Base-by-base conservation (phyloP, 2,329 filamentous ascomycete species). In the Xylariaceae sp. region DNA sequence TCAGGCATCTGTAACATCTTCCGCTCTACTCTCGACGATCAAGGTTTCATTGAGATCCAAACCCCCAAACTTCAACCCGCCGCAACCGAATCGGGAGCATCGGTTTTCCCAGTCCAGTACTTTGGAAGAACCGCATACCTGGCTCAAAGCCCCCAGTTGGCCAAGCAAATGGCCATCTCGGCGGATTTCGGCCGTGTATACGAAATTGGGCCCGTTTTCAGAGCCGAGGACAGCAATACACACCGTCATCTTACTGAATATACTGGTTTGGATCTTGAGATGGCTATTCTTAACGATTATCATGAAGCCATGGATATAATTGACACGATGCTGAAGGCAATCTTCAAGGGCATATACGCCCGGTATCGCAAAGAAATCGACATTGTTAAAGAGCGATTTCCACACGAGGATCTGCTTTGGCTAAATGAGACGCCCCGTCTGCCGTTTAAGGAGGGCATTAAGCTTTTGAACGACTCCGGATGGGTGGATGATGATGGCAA, bases 221-320 rank as follows among this genome's bases (percentile, higher is more conserved):
- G 93, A 65, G 93, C 93, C 0, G 93, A 97, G 73, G 96, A 97
- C 78, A 96, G 91, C 70, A 97, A 97, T 74, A 97, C 93, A 0
- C 93, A 96, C 69, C 87, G 93, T 33, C 93, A 97, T 73, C 80
- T 97, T 80, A 96, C 93, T 0, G 93, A 97, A 73, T 97, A 96
- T 72, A 97, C 92, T 4, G 93, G 93, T 53, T 80, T 97, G 26
- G 93, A 97, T 81, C 75, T 97, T 16, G 93, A 97, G 71, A 97
- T 97, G 94, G 84, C 88, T 3, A 91, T 97, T 62, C 88, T 92
- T 46, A 86, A 90, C 66, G 88, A 96, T 73, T 96, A 97, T 72
- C 89, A 96, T 68, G 93, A 97, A 74, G 90, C 93, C 47, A 83
- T 97, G 28, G 80, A 86, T 33, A 81, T 90, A 8, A 84, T 97